Conservation (phyloP, 176 grass and related monocot genomes). For the Ensete glaucum region DNA sequence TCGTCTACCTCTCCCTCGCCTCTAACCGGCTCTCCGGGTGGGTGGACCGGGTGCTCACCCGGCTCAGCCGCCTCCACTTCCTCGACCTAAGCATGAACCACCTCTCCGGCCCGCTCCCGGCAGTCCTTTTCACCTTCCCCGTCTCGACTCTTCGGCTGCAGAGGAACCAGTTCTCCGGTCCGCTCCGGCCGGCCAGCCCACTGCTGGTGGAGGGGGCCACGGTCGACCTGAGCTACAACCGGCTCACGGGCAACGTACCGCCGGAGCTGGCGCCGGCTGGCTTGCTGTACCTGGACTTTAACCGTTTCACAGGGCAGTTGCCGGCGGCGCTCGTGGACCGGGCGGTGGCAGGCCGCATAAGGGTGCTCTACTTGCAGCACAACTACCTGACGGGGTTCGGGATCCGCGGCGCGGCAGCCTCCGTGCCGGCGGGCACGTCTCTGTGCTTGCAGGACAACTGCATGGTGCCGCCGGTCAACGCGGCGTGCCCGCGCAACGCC, state of each 20-base stretch:
- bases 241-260: not conserved
- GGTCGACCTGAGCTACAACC: slow-evolving; percentile 21
- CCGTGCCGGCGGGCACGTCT: not conserved
- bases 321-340: slow-evolving; percentile 1
- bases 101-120: slow-evolving; percentile 12
- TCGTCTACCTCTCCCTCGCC: slow-evolving; percentile 15
- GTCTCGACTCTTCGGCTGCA: slow-evolving; percentile 8
- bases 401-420: not conserved
- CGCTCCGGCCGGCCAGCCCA: not conserved
- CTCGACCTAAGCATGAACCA: slow-evolving; percentile 21
- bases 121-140: slow-evolving; percentile 7
- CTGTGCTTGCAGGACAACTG: slow-evolving; percentile 13
- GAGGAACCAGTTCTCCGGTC: slow-evolving; percentile 17
- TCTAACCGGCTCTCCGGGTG: slow-evolving; percentile 2
- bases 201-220: slow-evolving; percentile 1
- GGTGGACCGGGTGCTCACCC: slow-evolving; percentile 9
- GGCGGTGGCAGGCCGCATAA: slow-evolving; percentile 5
- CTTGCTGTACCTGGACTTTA: slow-evolving; percentile 5
- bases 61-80: slow-evolving; percentile 11
- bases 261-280: slow-evolving; percentile 8
- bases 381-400: slow-evolving; percentile 16
- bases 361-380: slow-evolving; percentile 15
- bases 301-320: slow-evolving; percentile 6
- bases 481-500: slow-evolving; percentile 3
- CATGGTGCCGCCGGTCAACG: slow-evolving; percentile 10